Evolutionary conservation across 768 basidiomycete species (phyloP), one percentile per base, ranked within the genome.

Genomic region (Termitomyces titanicus): DNA sequence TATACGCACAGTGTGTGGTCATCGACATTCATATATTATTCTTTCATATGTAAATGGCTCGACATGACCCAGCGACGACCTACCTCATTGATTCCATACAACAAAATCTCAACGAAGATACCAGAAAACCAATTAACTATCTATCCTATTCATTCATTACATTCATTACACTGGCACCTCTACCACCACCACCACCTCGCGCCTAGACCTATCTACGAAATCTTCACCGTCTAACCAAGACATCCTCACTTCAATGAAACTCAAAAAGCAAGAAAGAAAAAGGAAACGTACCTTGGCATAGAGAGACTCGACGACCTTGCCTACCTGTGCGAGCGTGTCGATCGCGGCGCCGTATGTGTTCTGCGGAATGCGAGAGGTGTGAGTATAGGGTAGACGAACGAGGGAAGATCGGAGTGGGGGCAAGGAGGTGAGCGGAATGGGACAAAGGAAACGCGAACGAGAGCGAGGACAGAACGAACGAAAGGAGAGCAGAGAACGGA

Each of bases 281-380:
- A 45, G 35, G 29, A 18, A 38, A 53, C 51, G 29, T 22, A 75
- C 78, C 83, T 97, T 96, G 13, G 89, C 92, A 65, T 96, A 97
- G 56, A 97, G 69, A 50, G 89, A 88, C 61, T 94, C 90, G 5
- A 99, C 95, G n/a, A 98, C 93, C 63, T 95, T 93, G 39, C 88
- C 85, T 0, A 97, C 88, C 65, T 98, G 88, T 64, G 84, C 90
- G 55, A 98, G 75, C 11, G 94, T 97, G 47, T 91, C 83, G 55
- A 98, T 89, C 11, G 93, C 92, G 3, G 91, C 86, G 1, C 87
- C 86, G 66, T 98, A 98, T 51, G 89, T 85, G 55, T 88, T 85
- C 94, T 97, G 52, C 31, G 1, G n/a, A 7, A 9, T 11, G 15
- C 42, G 20, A 34, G 47, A 37, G n/a, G 3, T 33, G 29, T 35